These are phyloP conservation scores for Jackrogersella minutella DNA, from an alignment of 495 filamentous ascomycete species.

Conservation along the genomic window DNA sequence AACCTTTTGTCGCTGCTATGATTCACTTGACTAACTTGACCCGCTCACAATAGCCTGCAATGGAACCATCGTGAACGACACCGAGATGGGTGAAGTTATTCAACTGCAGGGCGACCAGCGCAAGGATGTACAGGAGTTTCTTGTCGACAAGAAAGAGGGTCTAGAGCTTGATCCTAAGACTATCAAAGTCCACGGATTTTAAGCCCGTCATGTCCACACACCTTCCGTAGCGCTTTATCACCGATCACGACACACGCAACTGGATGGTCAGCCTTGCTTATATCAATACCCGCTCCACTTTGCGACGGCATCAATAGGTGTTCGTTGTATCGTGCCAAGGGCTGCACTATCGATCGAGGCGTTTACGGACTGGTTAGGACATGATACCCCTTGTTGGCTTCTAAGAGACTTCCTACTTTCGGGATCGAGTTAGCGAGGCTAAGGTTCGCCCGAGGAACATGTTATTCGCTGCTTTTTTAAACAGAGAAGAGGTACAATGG, in stretches of 20 bases:
- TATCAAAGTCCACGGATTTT: slow-evolving; percentile 95
- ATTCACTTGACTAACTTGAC: slow-evolving; percentile 19
- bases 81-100: slow-evolving; percentile 99
- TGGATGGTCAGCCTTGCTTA: slow-evolving; percentile 39
- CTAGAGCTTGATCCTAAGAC: slow-evolving; percentile 92
- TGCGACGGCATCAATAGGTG: slow-evolving; percentile 32
- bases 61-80: slow-evolving; percentile 98
- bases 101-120: slow-evolving; percentile 99
- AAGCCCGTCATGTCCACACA: slow-evolving; percentile 54
- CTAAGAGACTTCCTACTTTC: slow-evolving; percentile 28
- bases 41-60: slow-evolving; percentile 79
- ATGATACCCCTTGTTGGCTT: slow-evolving; percentile 47
- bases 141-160: slow-evolving; percentile 93
- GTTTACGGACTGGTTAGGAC: slow-evolving; percentile 47
- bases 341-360: slow-evolving; percentile 44
- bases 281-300: slow-evolving; percentile 5
- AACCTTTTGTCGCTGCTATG: neutral
- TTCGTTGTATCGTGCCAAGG: slow-evolving; percentile 38
- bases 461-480: slow-evolving; percentile 18
- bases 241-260: slow-evolving; percentile 34
- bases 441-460: slow-evolving; percentile 9
- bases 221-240: slow-evolving; percentile 37
- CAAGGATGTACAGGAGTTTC: slow-evolving; percentile 97
- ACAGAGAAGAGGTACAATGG: slow-evolving; percentile 31
- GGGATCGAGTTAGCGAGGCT: slow-evolving; percentile 17